These are phyloP conservation scores for Vachellia pachyceras DNA, from an alignment of 306 rosid species.

Conservation along the genomic window DNA sequence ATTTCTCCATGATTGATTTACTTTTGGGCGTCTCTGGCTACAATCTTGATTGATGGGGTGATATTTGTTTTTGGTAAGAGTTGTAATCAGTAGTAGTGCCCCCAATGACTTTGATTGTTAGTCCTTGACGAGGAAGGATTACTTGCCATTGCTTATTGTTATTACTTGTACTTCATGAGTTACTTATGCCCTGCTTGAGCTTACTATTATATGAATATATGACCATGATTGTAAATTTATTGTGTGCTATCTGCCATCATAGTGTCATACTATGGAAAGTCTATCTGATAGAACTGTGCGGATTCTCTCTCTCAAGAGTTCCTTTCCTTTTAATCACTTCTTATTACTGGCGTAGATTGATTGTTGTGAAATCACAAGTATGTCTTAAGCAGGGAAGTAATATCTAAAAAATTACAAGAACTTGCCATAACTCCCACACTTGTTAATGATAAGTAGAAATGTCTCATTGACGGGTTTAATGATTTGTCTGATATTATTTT, in stretches of 20 bases:
- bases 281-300: neutral
- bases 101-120: neutral
- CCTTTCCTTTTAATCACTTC: neutral
- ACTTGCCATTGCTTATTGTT: neutral
- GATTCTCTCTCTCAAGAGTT: neutral
- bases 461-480: too few species aligned
- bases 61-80: neutral
- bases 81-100: neutral
- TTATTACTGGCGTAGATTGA: neutral
- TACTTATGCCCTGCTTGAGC: neutral
- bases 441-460: too few species aligned
- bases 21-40: neutral
- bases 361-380: too few species aligned
- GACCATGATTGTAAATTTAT: neutral
- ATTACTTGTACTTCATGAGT: neutral
- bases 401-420: too few species aligned
- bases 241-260: neutral
- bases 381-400: too few species aligned
- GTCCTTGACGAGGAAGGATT: neutral
- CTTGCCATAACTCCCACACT: too few species aligned
- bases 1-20: neutral
- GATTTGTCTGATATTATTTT: too few species aligned
- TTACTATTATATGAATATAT: neutral
- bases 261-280: neutral
- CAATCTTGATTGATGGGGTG: neutral